A percentile compares a stretch with the other conserved stretches of the same genome.
These are phyloP conservation scores for Blastobotrys serpentis DNA, from an alignment of 1,139 yeast genomes.

Conservation along the genomic window DNA sequence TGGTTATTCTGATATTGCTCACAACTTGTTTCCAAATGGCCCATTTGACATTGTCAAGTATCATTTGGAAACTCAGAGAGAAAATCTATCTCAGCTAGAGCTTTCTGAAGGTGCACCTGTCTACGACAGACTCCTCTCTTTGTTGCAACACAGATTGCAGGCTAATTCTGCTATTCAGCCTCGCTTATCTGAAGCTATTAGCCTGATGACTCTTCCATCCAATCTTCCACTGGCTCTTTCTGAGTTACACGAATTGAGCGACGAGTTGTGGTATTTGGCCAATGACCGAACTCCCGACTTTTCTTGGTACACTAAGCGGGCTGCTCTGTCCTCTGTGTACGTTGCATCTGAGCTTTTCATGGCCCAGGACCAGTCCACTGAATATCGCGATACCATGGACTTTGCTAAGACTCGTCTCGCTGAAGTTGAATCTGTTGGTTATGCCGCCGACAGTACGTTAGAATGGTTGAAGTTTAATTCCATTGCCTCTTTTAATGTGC, in stretches of 20 bases:
- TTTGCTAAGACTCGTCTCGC: conserved; percentile 63
- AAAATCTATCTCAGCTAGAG: conserved; percentile 30
- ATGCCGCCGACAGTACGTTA: conserved; percentile 58
- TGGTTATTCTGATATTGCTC: conserved; percentile 66
- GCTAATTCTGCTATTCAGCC: conserved; percentile 47
- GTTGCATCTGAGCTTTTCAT: conserved; percentile 72
- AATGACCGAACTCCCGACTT: conserved; percentile 83
- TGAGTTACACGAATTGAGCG: conserved; percentile 73
- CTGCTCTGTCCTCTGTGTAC: conserved; percentile 66
- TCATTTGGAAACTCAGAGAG: conserved; percentile 52
- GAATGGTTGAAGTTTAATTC: conserved; percentile 78
- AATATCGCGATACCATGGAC: conserved; percentile 54
- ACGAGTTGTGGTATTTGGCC: conserved; percentile 77
- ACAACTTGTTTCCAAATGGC: conserved; percentile 53
- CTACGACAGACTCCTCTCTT: conserved; percentile 28
- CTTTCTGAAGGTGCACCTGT: conserved; percentile 28
- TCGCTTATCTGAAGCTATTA: conserved; percentile 47
- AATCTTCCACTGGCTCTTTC: conserved; percentile 52
- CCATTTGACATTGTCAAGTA: conserved; percentile 63
- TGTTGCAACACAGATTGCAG: conserved; percentile 60
- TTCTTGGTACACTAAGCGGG: conserved; percentile 90
- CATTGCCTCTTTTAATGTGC: conserved; percentile 61
- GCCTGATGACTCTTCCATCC: conserved; percentile 54
- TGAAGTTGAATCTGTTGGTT: conserved; percentile 56
- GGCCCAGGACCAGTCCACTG: conserved; percentile 69